Evolutionary conservation across 2,329 filamentous ascomycete genomes (phyloP).

Genomic region (Coniochaeta ligniaria): DNA sequence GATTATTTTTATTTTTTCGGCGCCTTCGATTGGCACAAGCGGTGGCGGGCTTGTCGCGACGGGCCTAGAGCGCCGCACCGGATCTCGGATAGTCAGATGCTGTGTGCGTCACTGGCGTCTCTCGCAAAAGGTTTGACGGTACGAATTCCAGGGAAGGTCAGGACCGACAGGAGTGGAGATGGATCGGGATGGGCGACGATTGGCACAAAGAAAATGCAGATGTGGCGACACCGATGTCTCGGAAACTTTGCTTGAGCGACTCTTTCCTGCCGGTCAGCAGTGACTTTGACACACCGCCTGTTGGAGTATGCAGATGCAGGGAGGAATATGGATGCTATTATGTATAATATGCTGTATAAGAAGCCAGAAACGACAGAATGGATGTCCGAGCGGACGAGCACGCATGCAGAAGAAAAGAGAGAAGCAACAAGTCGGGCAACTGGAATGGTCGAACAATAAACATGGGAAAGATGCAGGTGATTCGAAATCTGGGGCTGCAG

Average conservation of each 20-base stretch:
- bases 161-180: not conserved
- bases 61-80: not conserved
- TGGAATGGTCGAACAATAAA: not conserved
- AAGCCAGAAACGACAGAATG: not conserved
- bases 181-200: not conserved
- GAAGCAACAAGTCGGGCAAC: not conserved
- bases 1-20: not conserved
- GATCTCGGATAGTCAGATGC: not conserved
- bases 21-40: not conserved
- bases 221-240: not conserved
- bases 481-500: not conserved
- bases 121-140: too few relatives aligned
- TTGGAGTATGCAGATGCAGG: not conserved
- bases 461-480: slow-evolving; percentile 1
- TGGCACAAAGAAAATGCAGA: not conserved
- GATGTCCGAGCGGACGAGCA: not conserved
- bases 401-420: not conserved
- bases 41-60: not conserved
- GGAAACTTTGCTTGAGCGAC: not conserved
- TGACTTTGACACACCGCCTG: not conserved
- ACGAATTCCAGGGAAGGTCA: not conserved
- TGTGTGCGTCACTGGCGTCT: not conserved
- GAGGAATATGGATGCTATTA: not conserved
- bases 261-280: not conserved
- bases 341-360: not conserved